Base-by-base conservation (phyloP, 805 yeast genomes). In the Starmerella riodocensis region DNA sequence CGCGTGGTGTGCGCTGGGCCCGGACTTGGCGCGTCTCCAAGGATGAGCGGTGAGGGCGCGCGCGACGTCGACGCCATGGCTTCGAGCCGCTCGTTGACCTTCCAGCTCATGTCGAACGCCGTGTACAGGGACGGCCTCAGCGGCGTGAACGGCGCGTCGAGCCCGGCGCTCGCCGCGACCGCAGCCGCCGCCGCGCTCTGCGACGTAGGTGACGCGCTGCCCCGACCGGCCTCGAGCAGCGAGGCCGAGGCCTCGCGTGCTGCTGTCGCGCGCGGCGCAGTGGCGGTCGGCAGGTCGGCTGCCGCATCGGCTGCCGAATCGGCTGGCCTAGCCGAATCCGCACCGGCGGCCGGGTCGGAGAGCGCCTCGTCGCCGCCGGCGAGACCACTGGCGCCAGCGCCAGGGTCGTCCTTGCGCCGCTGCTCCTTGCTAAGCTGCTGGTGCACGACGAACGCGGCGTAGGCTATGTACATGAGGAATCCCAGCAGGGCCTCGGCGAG, bases 401-500 rank as follows among this genome's bases (percentile, higher is more conserved):
- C 25, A 23, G 11, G 6, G 25, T 6, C n/a, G 14, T 25, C 28
- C 12, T 7, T 8, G 9, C 5, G 12, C 23, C 20, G 26, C 9
- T 31, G 11, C 6, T 19, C 8, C 32, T 20, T 22, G 5, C 26
- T 29, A 6, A 34, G 31, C 17, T 70, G 70, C 66, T 73, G 60
- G 16, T 55, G 26, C 3, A 68, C 53, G 18, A 66, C 61, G 57
- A 76, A 43, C 57, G 60, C 40, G 3, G 82, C 82, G 52, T 83
- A 86, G 0, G 54, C 42, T 1, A 69, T 44, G 54, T 86, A 85
- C 6, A 74, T 53, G 0, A 55, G 41, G 7, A 79, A 61, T 70
- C 86, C 69, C 7, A 66, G 43, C 0, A 70, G 36, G 41, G 93
- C 77, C 49, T 76, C 79, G 56, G 64, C 52, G 12, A 70, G 52